A percentile compares a stretch with the other conserved stretches of the same genome.
Evolutionary conservation across 495 filamentous ascomycete species (phyloP).

Genomic region (Pseudoneurospora amorphoporcata): DNA sequence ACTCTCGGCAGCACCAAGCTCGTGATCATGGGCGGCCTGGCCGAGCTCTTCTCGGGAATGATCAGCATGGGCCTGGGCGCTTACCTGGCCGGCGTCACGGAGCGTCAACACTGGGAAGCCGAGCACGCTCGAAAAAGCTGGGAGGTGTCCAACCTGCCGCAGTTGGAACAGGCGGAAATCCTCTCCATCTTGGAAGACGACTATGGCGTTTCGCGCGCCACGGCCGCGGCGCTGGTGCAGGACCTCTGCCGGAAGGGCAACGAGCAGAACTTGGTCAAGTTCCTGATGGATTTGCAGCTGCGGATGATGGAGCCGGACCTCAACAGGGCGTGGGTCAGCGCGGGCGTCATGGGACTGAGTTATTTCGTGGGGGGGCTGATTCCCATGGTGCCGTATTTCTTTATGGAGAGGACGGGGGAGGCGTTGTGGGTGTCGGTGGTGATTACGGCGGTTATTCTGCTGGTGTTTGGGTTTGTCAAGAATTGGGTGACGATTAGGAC

Average conservation of each 20-base stretch:
- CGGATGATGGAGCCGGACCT: constrained; percentile 33
- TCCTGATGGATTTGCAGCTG: constrained; percentile 47
- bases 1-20: constrained; percentile 41
- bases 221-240: constrained; percentile 27
- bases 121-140: constrained; percentile 34
- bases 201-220: constrained; percentile 29
- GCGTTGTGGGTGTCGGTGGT: constrained; percentile 41
- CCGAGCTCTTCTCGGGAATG: constrained; percentile 51
- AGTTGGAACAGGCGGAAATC: constrained; percentile 33
- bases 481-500: constrained; percentile 32
- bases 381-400: constrained; percentile 50
- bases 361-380: constrained; percentile 48
- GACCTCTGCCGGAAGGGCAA: constrained; percentile 23
- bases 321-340: constrained; percentile 35
- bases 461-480: constrained; percentile 45
- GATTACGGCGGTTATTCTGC: constrained; percentile 40
- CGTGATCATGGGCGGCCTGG: constrained; percentile 51
- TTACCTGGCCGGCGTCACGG: constrained; percentile 41
- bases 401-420: constrained; percentile 27
- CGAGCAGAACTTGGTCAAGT: constrained; percentile 35
- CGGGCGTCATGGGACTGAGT: constrained; percentile 38
- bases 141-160: constrained; percentile 32
- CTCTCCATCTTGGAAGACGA: constrained; percentile 26
- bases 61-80: constrained; percentile 56
- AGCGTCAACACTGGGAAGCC: constrained; percentile 34